Conservation (phyloP, 192 early-diverging fungal species). For the Coemansia reversa region DNA sequence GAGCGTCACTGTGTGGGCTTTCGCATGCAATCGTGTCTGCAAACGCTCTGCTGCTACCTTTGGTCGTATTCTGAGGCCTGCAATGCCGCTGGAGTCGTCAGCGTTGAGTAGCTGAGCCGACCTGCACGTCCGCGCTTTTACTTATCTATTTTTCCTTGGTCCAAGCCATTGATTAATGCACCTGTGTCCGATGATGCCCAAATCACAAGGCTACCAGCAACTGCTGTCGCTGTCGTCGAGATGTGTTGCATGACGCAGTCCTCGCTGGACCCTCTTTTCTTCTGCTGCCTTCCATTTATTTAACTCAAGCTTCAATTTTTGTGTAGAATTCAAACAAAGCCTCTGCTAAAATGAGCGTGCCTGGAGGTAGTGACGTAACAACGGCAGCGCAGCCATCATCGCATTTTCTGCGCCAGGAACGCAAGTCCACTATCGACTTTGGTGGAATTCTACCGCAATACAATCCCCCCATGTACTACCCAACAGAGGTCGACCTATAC, state of each 20-base stretch:
- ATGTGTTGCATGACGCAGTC: no score
- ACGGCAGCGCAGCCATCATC: background rate
- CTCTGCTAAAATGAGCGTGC: background rate
- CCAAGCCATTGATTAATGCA: background rate
- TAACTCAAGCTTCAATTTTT: no score
- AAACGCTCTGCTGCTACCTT: conserved; percentile 41
- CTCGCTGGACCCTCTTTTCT: no score
- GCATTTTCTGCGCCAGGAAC: conserved; percentile 15
- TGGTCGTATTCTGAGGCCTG: conserved; percentile 25
- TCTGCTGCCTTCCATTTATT: no score
- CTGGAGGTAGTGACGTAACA: background rate
- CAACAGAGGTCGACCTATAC: conserved; percentile 48
- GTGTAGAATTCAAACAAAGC: no score
- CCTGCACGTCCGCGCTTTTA: background rate
- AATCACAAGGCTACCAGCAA: background rate
- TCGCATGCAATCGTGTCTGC: conserved; percentile 66
- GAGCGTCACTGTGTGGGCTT: conserved; percentile 75
- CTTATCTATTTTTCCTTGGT: background rate
- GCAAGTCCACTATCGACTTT: conserved; percentile 28
- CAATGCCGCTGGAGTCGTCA: background rate
- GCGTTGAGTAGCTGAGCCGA: background rate
- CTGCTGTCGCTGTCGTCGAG: no score
- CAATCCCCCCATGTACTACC: conserved; percentile 38
- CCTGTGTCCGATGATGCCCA: no score
- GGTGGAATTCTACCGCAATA: conserved; percentile 33